phyloP scores from a whole-genome alignment of 2,329 filamentous ascomycete species.

The Aspergillus intermedius region DNA sequence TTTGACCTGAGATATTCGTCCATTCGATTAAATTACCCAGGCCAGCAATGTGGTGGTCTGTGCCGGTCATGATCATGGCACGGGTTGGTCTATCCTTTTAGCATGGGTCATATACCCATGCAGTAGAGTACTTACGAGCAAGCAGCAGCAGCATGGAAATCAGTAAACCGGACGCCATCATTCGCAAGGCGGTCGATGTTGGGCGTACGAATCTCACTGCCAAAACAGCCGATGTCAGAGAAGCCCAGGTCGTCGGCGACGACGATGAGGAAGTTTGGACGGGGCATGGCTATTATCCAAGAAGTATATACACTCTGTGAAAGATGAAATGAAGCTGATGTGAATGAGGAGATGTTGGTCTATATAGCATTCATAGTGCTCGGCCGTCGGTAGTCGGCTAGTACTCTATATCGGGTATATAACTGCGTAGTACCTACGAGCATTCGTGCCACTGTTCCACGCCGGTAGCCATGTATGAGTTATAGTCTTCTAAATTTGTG shows the following conservation, averaged over 20 bases:
- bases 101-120: not conserved
- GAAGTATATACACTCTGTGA: not conserved
- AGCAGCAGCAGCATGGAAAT: conserved; percentile 59
- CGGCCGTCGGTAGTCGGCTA: conserved; percentile 14
- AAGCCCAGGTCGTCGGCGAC: conserved; percentile 57
- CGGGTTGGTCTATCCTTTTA: conserved; percentile 44
- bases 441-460: not conserved
- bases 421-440: not conserved
- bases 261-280: conserved; percentile 56
- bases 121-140: conserved; percentile 42
- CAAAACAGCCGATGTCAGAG: conserved; percentile 54
- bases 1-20: conserved; percentile 50
- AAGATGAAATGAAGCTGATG: not conserved
- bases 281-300: conserved; percentile 17
- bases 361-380: not conserved
- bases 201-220: conserved; percentile 55
- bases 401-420: not conserved
- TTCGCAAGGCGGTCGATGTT: conserved; percentile 49
- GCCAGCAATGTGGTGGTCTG: conserved; percentile 50
- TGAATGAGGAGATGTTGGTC: not conserved
- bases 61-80: conserved; percentile 62
- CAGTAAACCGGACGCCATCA: conserved; percentile 54
- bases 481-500: too few relatives aligned
- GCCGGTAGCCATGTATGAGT: not conserved
- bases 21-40: conserved; percentile 56